These are phyloP conservation scores for Austropuccinia psidii DNA, from an alignment of 1,284 basidiomycete genomes.

Conservation along the genomic window DNA sequence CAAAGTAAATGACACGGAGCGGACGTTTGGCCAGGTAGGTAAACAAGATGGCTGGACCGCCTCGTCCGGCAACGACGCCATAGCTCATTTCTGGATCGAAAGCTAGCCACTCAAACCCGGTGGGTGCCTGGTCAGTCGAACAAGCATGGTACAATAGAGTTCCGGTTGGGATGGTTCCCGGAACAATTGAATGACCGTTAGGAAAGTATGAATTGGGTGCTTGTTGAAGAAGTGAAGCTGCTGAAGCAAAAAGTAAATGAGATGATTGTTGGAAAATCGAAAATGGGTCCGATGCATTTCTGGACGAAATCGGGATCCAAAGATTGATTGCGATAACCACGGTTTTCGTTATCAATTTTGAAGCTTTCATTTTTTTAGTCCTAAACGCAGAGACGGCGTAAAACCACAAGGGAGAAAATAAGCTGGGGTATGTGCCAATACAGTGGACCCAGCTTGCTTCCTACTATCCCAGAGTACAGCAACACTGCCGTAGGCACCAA, in stretches of 20 bases:
- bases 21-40: constrained; percentile 49
- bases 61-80: background rate
- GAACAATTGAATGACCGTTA: constrained; percentile 53
- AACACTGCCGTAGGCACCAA: too few species aligned
- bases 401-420: too few species aligned
- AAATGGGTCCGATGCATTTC: constrained; percentile 44
- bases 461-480: too few species aligned
- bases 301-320: too few species aligned
- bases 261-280: too few species aligned
- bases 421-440: too few species aligned
- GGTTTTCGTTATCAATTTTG: too few species aligned
- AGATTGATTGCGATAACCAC: too few species aligned
- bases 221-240: constrained; percentile 52
- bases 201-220: constrained; percentile 55
- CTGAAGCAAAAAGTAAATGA: constrained; percentile 51
- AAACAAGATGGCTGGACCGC: constrained; percentile 41
- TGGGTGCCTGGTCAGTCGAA: constrained; percentile 46
- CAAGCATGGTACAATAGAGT: constrained; percentile 52
- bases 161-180: constrained; percentile 49
- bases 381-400: too few species aligned
- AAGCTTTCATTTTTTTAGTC: too few species aligned
- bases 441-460: too few species aligned
- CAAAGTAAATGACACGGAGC: constrained; percentile 52
- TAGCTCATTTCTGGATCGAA: constrained; percentile 52
- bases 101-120: constrained; percentile 49